A percentile compares a stretch with the other conserved stretches of the same genome.
Evolutionary conservation across 1,284 basidiomycete genomes (phyloP).

Genomic region (Austroboletus niveus): DNA sequence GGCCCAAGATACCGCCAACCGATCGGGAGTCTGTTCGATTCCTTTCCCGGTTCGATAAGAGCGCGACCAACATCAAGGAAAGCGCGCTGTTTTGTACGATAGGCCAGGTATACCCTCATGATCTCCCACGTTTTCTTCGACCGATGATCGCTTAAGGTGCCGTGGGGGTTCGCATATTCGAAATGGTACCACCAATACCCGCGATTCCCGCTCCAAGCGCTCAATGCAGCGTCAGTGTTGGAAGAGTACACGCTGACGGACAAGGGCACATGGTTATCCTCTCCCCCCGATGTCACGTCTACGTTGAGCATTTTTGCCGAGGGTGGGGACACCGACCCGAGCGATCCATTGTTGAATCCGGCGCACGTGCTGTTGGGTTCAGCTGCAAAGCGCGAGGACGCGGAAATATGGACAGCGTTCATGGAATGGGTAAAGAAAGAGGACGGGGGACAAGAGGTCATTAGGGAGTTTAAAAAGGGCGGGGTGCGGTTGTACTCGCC

Average conservation of each 20-base stretch:
- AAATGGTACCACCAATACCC: conserved; percentile 57
- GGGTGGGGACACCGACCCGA: conserved; percentile 35
- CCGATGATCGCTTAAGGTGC: conserved; percentile 35
- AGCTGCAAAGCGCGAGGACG: conserved; percentile 16
- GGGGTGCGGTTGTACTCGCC: conserved; percentile 23
- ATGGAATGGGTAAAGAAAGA: conserved; percentile 40
- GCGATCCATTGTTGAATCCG: conserved; percentile 43
- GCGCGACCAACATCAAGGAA: conserved; percentile 56
- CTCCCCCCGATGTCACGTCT: conserved; percentile 29
- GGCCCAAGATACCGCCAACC: conserved; percentile 15
- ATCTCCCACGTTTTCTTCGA: not conserved
- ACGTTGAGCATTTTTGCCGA: conserved; percentile 37
- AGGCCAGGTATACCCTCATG: conserved; percentile 38
- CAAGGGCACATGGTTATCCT: conserved; percentile 45
- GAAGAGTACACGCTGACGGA: conserved; percentile 52
- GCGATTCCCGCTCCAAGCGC: conserved; percentile 45
- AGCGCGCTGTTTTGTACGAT: conserved; percentile 45
- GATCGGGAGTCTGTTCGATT: conserved; percentile 42
- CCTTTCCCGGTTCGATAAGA: conserved; percentile 52
- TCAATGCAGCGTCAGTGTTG: conserved; percentile 43
- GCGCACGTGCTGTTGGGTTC: conserved; percentile 39
- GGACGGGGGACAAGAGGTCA: conserved; percentile 42
- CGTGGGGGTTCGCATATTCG: conserved; percentile 49
- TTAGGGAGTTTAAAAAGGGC: conserved; percentile 35
- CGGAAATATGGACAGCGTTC: conserved; percentile 35